phyloP scores from a whole-genome alignment of 768 basidiomycete genomes.

The Tylopilus vinaceipallidus region DNA sequence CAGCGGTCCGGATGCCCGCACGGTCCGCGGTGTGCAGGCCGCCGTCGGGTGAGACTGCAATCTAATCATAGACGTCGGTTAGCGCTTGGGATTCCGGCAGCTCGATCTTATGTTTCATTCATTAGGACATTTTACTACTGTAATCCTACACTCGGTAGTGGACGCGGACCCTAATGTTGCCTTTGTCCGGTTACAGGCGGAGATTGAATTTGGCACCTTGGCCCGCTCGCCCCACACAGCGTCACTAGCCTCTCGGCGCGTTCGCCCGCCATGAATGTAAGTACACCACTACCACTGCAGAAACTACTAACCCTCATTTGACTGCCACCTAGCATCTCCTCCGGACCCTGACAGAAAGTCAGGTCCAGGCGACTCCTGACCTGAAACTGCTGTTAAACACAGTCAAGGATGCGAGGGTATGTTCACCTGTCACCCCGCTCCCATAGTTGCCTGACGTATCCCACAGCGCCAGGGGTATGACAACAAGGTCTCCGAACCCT shows the following conservation, averaged over 20 bases:
- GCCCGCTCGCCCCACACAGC: slow-evolving; percentile 33
- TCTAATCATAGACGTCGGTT: not conserved
- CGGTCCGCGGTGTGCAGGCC: slow-evolving; percentile 3
- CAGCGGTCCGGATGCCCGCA: slow-evolving; percentile 10
- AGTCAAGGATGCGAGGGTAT: slow-evolving; percentile 86
- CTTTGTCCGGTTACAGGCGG: slow-evolving; percentile 20
- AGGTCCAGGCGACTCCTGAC: slow-evolving; percentile 64
- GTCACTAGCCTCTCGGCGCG: slow-evolving; percentile 28
- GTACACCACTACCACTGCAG: not conserved
- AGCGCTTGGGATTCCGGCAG: no score
- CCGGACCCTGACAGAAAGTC: slow-evolving; percentile 79
- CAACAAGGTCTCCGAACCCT: slow-evolving; percentile 76
- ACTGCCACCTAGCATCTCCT: slow-evolving; percentile 69
- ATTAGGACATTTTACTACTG: no score
- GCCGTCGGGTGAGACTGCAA: not conserved
- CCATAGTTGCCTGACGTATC: slow-evolving; percentile 19
- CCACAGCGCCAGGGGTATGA: slow-evolving; percentile 52
- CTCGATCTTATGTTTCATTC: no score
- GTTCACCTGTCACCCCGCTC: slow-evolving; percentile 33
- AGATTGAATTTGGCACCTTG: slow-evolving; percentile 29
- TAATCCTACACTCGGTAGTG: no score
- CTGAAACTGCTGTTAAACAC: slow-evolving; percentile 78
- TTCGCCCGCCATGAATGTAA: slow-evolving; percentile 27
- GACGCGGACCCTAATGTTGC: not conserved
- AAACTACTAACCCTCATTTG: slow-evolving; percentile 2